Evolutionary conservation across 139 green algal species (phyloP), one percentile per base, ranked within the genome.

Genomic region (Edaphochlamys debaryana): DNA sequence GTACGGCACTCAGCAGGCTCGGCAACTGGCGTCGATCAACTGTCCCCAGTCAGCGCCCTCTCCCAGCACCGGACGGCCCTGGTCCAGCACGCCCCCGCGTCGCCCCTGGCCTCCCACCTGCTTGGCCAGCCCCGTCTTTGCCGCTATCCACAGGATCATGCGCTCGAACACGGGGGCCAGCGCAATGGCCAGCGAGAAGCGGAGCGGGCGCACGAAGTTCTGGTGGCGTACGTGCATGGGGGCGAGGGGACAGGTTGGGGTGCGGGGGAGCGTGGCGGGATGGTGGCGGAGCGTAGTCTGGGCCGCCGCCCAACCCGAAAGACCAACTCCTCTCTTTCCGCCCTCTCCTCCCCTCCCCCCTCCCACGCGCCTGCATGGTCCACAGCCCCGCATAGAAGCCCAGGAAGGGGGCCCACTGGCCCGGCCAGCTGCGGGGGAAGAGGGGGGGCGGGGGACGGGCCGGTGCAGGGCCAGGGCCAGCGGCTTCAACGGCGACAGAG

Each of bases 101-200:
- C n/a, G n/a, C n/a, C n/a, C n/a, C n/a, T n/a, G n/a, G n/a, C n/a
- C n/a, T n/a, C n/a, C n/a, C n/a, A n/a, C n/a, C 9, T 71, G 68
- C 69, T 85, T 86, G 13, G 54, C 50, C 19, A 78, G 67, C 1
- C 83, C 78, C 3, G 62, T 81, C 19, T 67, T 78, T 32, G 63
- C 23, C 0, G 90, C 56, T 22, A 87, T 80, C 32, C 67, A 82
- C 32, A 85, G 78, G 29, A 95, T 92, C 7, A 92, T 60, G 7
- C 81, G 63, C 54, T 95, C 89, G 41, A 94, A 93, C 3, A 85
- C 29, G n/a, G 92, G 92, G 19, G 91, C 87, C 62, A 95, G 82
- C 6, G 87, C 83, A 3, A 95, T 54, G 37, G 87, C 87, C 32
- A 92, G 54, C 25, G 71, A 85, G 78, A 95, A 90, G 17, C 92